Base-by-base conservation (phyloP, 2,329 filamentous ascomycete genomes). In the Aspergillus fijiensis region DNA sequence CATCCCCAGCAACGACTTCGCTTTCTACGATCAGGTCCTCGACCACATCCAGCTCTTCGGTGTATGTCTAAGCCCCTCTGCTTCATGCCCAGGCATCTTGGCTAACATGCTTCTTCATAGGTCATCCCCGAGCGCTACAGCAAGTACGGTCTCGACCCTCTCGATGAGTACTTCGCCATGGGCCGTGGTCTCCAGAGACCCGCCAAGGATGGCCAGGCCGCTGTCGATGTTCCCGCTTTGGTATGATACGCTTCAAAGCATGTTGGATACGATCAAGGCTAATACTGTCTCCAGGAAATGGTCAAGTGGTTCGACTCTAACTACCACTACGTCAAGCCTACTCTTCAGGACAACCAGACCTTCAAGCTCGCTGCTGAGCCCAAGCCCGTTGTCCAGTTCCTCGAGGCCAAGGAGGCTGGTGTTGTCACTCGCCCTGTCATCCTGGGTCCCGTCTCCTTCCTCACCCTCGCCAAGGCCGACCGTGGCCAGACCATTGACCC, bases 271-370 rank as follows among this genome's bases (percentile, higher is more conserved):
- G 33, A 35, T 5, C 33, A 35, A 35, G 14, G 5, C 33, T 35
- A 35, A 35, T 16, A 12, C 33, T 16, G 11, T 35, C 33, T 35
- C 33, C 61, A 84, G 83, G 95, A 99, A 87, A 99, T 99, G 95
- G 95, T 99, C 74, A 99, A 99, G 87, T 99, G 95, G 95, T 99
- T 99, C 78, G 95, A 99, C 86, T 96, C 92, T 69, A 99, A 99
- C 90, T 99, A 99, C 89, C 95, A 98, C 87, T 99, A 99, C 81
- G 95, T 98, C 83, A 98, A 98, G 89, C 95, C 95, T 67, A 97
- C 95, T 65, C 87, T 99, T 69, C 92, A 97, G 82, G 89, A 97
- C 83, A 90, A 91, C 86, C 95, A 99, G 87, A 89, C 86, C 76
- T 99, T 99, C 89, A 93, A 89, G 82, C 91, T 99, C 65, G 81